Conservation (phyloP, 768 basidiomycete species). For the Boletus coccyginus region DNA sequence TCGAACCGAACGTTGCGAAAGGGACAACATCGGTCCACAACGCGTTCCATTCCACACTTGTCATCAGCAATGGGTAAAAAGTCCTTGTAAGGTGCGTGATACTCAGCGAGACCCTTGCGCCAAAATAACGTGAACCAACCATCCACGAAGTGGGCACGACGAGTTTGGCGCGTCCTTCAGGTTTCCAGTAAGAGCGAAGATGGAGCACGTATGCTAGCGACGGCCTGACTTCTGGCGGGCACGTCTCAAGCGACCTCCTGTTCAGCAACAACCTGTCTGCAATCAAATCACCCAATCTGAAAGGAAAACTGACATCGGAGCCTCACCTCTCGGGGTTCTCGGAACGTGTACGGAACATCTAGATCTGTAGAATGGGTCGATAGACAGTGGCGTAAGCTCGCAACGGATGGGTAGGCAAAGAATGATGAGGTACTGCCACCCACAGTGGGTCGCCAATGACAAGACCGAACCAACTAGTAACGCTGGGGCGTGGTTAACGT, state of each 20-base stretch:
- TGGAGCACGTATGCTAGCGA: slow-evolving; percentile 19
- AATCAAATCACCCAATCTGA: background rate
- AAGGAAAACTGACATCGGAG: background rate
- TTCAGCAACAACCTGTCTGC: slow-evolving; percentile 7
- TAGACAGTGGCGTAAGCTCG: background rate
- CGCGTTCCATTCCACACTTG: background rate
- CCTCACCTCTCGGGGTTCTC: slow-evolving; percentile 7
- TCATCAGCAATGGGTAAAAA: slow-evolving; percentile 1
- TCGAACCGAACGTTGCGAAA: slow-evolving; percentile 19
- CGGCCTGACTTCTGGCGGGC: slow-evolving; percentile 16
- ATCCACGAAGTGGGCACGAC: slow-evolving; percentile 23
- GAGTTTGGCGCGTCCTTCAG: slow-evolving; percentile 14
- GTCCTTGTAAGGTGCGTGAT: slow-evolving; percentile 4
- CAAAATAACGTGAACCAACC: slow-evolving; percentile 13
- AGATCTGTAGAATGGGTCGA: background rate
- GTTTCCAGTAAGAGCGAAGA: slow-evolving; percentile 24
- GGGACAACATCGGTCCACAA: slow-evolving; percentile 8
- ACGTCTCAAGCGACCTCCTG: slow-evolving; percentile 10
- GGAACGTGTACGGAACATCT: slow-evolving; percentile 3
- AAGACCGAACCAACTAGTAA: background rate
- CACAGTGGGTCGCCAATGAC: background rate
- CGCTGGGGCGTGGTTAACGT: background rate
- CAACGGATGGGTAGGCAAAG: background rate
- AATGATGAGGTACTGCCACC: background rate
- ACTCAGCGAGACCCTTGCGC: background rate